phyloP scores from a whole-genome alignment of 2,329 filamentous ascomycete genomes.

The Cephalotrichum gorgonifer region DNA sequence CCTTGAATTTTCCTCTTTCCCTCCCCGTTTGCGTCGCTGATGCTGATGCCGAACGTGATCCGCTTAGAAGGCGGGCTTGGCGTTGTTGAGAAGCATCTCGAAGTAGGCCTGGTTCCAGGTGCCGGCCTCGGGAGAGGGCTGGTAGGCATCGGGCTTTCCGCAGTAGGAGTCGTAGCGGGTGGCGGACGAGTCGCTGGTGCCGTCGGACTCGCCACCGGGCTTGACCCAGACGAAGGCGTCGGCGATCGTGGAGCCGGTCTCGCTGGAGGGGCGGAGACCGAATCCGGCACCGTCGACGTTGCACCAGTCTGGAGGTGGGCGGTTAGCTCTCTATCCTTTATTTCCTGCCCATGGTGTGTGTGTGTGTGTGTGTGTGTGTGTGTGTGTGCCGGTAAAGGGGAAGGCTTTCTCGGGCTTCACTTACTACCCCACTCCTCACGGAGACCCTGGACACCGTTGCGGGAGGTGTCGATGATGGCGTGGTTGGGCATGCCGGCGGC shows the following conservation, averaged over 20 bases:
- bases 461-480: conserved; percentile 30
- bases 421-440: conserved; percentile 28
- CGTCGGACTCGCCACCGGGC: conserved; percentile 45
- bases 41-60: not conserved
- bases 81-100: conserved; percentile 13
- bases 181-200: conserved; percentile 24
- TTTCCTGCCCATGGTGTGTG: not conserved
- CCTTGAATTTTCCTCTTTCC: no score
- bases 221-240: conserved; percentile 61
- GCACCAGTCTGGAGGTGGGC: conserved; percentile 37
- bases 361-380: not conserved
- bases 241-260: conserved; percentile 43
- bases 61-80: conserved; percentile 7
- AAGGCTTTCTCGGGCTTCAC: not conserved
- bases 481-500: conserved; percentile 28
- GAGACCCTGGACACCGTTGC: conserved; percentile 28
- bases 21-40: not conserved
- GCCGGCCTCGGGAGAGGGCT: conserved; percentile 41
- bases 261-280: conserved; percentile 43
- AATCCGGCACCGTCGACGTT: conserved; percentile 52
- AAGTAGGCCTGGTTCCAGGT: conserved; percentile 25
- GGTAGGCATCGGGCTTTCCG: conserved; percentile 27
- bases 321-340: conserved; percentile 25
- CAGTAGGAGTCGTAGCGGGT: conserved; percentile 26
- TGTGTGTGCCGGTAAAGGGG: not conserved